A percentile compares a stretch with the other conserved stretches of the same genome.
Evolutionary conservation across 805 yeast genomes (phyloP).

Genomic region (Babjeviella inositovora): DNA sequence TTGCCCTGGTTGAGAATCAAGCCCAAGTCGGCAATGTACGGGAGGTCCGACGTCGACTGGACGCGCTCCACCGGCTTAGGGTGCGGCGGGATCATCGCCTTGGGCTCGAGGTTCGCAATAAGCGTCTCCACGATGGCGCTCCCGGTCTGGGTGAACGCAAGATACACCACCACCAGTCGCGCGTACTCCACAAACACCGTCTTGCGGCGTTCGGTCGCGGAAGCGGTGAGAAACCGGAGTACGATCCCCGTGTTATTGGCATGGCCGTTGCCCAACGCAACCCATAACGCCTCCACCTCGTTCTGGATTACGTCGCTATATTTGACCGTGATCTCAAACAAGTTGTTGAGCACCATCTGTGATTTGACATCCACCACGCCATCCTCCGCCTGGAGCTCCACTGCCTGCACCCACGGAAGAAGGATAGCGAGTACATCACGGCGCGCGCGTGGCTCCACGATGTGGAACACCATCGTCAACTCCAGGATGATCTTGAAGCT

Average conservation of each 20-base stretch:
- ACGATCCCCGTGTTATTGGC: constrained; percentile 58
- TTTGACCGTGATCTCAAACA: constrained; percentile 73
- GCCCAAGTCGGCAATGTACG: constrained; percentile 66
- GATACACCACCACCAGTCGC: constrained; percentile 66
- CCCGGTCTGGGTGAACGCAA: constrained; percentile 38
- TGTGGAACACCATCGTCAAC: constrained; percentile 51
- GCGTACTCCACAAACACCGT: constrained; percentile 64
- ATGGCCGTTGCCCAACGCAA: constrained; percentile 69
- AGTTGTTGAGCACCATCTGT: constrained; percentile 61
- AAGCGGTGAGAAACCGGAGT: constrained; percentile 49
- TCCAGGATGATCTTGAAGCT: constrained; percentile 53
- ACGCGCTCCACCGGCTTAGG: constrained; percentile 12
- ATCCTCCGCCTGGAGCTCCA: constrained; percentile 28
- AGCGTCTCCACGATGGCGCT: constrained; percentile 41
- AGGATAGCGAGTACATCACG: constrained; percentile 69
- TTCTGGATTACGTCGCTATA: constrained; percentile 62
- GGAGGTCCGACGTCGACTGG: constrained; percentile 24
- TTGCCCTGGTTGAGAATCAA: constrained; percentile 36
- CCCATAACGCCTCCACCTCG: constrained; percentile 93
- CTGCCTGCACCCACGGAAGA: constrained; percentile 85
- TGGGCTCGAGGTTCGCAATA: constrained; percentile 62
- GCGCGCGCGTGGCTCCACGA: constrained; percentile 40
- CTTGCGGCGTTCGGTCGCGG: constrained; percentile 55
- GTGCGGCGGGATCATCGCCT: constrained; percentile 72
- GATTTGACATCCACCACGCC: constrained; percentile 19